A percentile compares a stretch with the other conserved stretches of the same genome.
These are phyloP conservation scores for Solanum stenotomum DNA, from an alignment of 257 asterid genomes.

Conservation along the genomic window DNA sequence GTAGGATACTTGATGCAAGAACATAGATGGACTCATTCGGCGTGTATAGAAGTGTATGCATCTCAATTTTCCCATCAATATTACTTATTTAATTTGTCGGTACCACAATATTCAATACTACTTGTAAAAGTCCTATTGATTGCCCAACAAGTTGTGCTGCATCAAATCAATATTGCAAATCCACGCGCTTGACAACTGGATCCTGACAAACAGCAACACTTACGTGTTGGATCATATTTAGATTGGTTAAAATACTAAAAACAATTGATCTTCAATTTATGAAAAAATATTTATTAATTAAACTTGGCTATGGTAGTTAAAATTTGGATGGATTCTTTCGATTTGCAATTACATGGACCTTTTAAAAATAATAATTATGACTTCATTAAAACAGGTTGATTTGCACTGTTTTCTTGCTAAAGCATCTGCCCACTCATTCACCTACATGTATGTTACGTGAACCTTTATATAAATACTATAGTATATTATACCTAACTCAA, in stretches of 20 bases:
- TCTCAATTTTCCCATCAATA: neutral
- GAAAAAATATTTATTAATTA: neutral
- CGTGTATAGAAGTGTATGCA: neutral
- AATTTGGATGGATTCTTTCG: neutral
- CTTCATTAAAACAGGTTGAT: neutral
- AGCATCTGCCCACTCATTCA: neutral
- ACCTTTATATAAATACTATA: neutral
- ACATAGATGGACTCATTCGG: neutral
- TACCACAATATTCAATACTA: neutral
- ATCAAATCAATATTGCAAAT: neutral
- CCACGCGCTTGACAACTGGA: neutral
- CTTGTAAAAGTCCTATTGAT: neutral
- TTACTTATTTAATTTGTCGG: neutral
- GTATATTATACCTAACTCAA: neutral
- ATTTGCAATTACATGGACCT: neutral
- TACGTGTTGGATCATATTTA: neutral
- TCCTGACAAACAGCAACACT: neutral
- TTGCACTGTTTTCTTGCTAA: neutral
- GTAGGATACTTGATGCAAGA: neutral
- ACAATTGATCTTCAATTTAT: neutral
- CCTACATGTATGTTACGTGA: neutral
- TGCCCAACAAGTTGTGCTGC: neutral
- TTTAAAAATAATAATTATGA: too few relatives aligned
- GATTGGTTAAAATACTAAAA: neutral
- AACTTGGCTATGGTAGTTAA: neutral